Evolutionary conservation across 495 filamentous ascomycete genomes (phyloP), one percentile per base, ranked within the genome.

Genomic region (Saxophila tyrrhenica): DNA sequence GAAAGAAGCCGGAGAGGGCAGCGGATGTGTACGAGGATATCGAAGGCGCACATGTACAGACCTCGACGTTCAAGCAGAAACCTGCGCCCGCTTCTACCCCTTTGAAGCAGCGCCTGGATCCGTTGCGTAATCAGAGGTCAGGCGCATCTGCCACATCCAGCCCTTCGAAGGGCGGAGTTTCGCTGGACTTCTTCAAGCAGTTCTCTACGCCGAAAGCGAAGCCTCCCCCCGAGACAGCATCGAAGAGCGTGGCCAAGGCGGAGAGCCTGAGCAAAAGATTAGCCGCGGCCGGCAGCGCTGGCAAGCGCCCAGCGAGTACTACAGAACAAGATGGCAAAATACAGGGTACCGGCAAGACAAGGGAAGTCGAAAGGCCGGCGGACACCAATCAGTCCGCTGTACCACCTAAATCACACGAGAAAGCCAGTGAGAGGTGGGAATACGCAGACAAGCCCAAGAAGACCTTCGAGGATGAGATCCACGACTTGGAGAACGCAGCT

Each of bases 161-260:
- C 35, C 58, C 17, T 29, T 44, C 22, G 21, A 54, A 48, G 25
- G 29, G 45, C 8, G 38, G n/a, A 17, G 50, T 42, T 2, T 19
- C 21, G 2, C 10, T 51, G 39, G 55, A 51, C 29, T 62, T 62
- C 51, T 62, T 62, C 51, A 62, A 62, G 51, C 59, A 62, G 48
- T 62, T 62, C 20, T 48, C 51, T 23, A n/a, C 23, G 29, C 57
- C 57, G 42, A 60, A 56, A 32, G 23, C n/a, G n/a, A 25, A 42
- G 43, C 24, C 20, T 17, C 10, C n/a, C n/a, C n/a, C n/a, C n/a
- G n/a, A n/a, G n/a, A n/a, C n/a, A n/a, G n/a, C n/a, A n/a, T n/a
- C n/a, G n/a, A n/a, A n/a, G n/a, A n/a, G n/a, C n/a, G n/a, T 23
- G 23, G 29, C 29, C 13, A 13, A 7, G 29, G 29, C 29, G 13